phyloP scores from a whole-genome alignment of 768 basidiomycete species.

The Cystofilobasidium capitatum region DNA sequence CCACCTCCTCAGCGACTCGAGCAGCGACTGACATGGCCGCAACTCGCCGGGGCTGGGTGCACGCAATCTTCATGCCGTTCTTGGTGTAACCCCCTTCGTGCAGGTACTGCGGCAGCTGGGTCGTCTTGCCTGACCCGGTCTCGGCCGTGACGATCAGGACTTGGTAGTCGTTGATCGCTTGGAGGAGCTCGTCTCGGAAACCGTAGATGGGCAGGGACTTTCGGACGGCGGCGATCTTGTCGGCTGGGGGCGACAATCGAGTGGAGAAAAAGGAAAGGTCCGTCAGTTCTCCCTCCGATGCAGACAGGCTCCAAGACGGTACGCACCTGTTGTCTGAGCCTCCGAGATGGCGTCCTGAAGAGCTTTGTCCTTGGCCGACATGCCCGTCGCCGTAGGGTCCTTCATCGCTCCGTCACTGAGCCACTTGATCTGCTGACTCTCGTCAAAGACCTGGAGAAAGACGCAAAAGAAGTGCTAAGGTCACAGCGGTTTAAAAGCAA shows the following conservation, averaged over 20 bases:
- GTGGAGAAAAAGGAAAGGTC: not conserved
- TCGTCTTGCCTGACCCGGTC: constrained; percentile 98
- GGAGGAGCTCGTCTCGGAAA: constrained; percentile 77
- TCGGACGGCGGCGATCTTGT: constrained; percentile 83
- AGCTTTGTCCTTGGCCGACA: constrained; percentile 76
- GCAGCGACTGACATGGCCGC: constrained; percentile 99
- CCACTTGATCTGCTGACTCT: constrained; percentile 91
- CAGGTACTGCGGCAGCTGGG: constrained; percentile 93
- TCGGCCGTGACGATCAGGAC: constrained; percentile 96
- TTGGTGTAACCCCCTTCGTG: constrained; percentile 94
- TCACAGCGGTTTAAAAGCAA: not conserved
- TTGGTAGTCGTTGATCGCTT: constrained; percentile 81
- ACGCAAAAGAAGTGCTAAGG: not conserved
- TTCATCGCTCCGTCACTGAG: constrained; percentile 66
- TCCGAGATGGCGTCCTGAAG: constrained; percentile 81
- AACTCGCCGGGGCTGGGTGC: constrained; percentile 95
- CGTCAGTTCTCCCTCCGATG: constrained; percentile 4
- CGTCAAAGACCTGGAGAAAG: constrained; percentile 55
- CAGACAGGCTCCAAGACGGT: not conserved
- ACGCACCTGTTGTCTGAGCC: constrained; percentile 75
- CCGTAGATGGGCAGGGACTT: constrained; percentile 86
- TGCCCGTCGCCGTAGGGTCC: constrained; percentile 47
- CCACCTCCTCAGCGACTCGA: constrained; percentile 98
- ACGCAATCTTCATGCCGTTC: constrained; percentile 78
- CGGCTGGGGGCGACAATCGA: constrained; percentile 46